A percentile compares a stretch with the other conserved stretches of the same genome.
phyloP scores from a whole-genome alignment of 140 eudicot species.

The Oenanthe javanica region DNA sequence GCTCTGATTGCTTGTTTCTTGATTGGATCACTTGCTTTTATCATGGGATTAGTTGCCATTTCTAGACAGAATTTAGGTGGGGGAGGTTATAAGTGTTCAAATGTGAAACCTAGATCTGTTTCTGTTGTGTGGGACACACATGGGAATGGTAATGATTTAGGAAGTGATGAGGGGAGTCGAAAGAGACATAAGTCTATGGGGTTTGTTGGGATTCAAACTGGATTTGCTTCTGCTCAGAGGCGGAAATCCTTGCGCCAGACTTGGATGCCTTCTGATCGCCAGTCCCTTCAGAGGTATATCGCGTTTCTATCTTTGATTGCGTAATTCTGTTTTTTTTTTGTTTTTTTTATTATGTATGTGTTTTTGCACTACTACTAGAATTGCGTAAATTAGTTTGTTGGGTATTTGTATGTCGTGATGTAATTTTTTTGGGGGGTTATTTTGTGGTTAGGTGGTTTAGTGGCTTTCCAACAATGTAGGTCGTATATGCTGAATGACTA shows the following conservation, averaged over 20 bases:
- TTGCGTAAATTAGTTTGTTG: too few relatives aligned
- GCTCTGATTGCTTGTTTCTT: conserved; percentile 26
- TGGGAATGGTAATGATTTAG: conserved; percentile 14
- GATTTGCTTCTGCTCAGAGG: conserved; percentile 62
- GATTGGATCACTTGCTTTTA: conserved; percentile 31
- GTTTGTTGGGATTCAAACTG: conserved; percentile 87
- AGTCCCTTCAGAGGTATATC: conserved; percentile 57
- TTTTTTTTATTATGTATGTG: too few relatives aligned
- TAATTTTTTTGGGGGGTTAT: too few relatives aligned
- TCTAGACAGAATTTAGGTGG: conserved; percentile 18
- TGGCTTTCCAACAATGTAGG: too few relatives aligned
- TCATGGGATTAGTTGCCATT: conserved; percentile 28
- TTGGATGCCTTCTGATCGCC: conserved; percentile 91
- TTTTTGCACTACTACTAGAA: too few relatives aligned
- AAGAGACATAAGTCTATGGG: conserved; percentile 71
- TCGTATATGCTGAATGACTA: not conserved
- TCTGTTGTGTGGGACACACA: conserved; percentile 56
- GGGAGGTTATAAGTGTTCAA: conserved; percentile 20
- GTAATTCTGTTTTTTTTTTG: too few relatives aligned
- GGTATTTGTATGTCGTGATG: too few relatives aligned
- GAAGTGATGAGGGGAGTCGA: conserved; percentile 16
- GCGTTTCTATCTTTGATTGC: too few relatives aligned
- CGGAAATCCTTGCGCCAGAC: conserved; percentile 70
- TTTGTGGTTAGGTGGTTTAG: too few relatives aligned
- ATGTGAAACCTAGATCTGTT: conserved; percentile 39